Percentiles rank a stretch among this genome's conserved stretches.
Conservation (phyloP, 1,284 basidiomycete genomes). For the Rugosomyces carneus region DNA sequence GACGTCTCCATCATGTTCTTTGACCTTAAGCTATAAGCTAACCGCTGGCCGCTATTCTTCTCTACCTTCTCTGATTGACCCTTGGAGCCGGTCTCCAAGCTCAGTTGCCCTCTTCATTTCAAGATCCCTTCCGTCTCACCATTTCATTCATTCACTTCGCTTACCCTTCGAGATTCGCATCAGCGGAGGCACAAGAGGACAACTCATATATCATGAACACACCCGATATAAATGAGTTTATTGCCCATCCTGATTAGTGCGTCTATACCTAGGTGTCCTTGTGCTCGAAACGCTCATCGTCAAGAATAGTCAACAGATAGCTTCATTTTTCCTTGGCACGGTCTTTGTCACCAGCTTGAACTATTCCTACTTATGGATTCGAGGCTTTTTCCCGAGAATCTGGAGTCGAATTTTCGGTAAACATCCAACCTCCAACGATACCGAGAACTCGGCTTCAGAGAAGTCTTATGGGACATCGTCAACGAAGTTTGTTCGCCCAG, state of each 20-base stretch:
- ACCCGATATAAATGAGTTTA: constrained; percentile 9
- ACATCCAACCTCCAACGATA: neutral
- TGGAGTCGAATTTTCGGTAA: constrained; percentile 3
- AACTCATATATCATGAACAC: constrained; percentile 1
- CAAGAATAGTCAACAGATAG: constrained; percentile 31
- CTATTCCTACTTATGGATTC: constrained; percentile 22
- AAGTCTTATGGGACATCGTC: constrained; percentile 9
- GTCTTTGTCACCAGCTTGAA: constrained; percentile 41
- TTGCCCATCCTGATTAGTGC: constrained; percentile 9
- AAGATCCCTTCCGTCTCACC: neutral
- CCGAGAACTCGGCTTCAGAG: constrained; percentile 9
- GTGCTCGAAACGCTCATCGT: neutral
- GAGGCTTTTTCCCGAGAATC: constrained; percentile 11
- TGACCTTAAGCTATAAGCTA: constrained; percentile 4
- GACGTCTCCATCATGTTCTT: constrained; percentile 2
- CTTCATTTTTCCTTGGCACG: constrained; percentile 44
- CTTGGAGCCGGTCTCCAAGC: constrained; percentile 13
- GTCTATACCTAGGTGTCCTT: neutral
- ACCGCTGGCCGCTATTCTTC: neutral
- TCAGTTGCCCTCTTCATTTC: neutral
- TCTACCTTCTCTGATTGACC: neutral
- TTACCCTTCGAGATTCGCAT: neutral
- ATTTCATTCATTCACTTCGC: neutral
- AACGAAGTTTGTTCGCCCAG: neutral
- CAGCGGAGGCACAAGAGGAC: neutral